These are phyloP conservation scores for Harringtonia lauricola DNA, from an alignment of 2,329 filamentous ascomycete species.

Conservation along the genomic window DNA sequence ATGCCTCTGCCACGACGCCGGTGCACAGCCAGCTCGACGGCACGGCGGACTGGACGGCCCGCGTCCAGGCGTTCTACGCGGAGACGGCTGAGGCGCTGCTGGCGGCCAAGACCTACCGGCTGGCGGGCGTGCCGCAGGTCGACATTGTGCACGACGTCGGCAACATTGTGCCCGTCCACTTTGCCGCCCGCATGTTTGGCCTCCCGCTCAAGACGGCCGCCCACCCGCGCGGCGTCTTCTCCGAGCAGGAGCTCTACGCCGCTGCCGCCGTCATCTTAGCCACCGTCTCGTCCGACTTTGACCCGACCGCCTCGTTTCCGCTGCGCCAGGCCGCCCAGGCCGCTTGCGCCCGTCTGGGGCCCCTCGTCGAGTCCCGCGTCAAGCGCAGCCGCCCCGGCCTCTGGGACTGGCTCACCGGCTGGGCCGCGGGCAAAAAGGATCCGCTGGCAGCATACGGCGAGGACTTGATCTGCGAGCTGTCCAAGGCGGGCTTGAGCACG, in stretches of 20 bases:
- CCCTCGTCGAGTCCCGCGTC: conserved; percentile 52
- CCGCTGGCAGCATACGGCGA: conserved; percentile 52
- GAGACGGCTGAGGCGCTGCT: conserved; percentile 51
- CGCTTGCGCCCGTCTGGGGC: conserved; percentile 46
- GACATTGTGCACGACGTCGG: conserved; percentile 62
- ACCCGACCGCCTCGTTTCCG: conserved; percentile 56
- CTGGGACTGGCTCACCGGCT: conserved; percentile 42
- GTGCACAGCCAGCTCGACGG: conserved; percentile 41
- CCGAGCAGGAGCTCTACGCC: conserved; percentile 45
- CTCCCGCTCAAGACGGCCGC: conserved; percentile 54
- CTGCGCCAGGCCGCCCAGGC: conserved; percentile 47
- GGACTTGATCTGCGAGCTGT: conserved; percentile 51
- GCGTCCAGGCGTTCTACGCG: conserved; percentile 58
- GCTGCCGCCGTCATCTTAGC: conserved; percentile 55
- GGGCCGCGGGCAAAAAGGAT: conserved; percentile 37
- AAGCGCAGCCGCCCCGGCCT: conserved; percentile 36
- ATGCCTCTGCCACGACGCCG: conserved; percentile 39
- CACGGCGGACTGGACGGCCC: conserved; percentile 48
- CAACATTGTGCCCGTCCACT: conserved; percentile 55
- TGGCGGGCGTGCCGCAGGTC: conserved; percentile 51
- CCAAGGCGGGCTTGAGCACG: conserved; percentile 49
- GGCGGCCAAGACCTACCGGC: conserved; percentile 50
- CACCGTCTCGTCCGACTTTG: conserved; percentile 54
- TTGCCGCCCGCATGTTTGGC: conserved; percentile 51
- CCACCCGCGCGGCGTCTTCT: conserved; percentile 47